Evolutionary conservation across 495 filamentous ascomycete genomes (phyloP).

Genomic region (Extremus antarcticus): DNA sequence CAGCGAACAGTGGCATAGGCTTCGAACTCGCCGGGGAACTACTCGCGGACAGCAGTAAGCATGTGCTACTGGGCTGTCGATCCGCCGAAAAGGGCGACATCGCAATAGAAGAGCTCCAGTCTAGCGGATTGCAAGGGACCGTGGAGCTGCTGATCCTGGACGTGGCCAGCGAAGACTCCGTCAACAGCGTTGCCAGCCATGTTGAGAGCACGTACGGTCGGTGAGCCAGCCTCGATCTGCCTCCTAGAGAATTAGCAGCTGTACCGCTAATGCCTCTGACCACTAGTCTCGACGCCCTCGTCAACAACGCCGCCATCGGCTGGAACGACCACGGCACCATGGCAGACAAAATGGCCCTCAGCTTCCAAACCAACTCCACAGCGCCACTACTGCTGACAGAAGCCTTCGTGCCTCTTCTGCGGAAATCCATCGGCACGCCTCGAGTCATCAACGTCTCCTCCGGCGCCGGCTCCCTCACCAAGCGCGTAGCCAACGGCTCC

Average conservation of each 20-base stretch:
- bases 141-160: conserved; percentile 5
- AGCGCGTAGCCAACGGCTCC: conserved; percentile 17
- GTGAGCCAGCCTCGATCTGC: too few relatives aligned
- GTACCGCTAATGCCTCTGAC: neutral
- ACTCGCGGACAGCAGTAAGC: neutral
- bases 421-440: conserved; percentile 22
- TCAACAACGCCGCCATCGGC: conserved; percentile 29
- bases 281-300: conserved; percentile 25
- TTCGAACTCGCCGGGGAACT: conserved; percentile 1
- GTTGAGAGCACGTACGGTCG: conserved; percentile 4
- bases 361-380: conserved; percentile 30
- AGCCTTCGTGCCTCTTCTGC: conserved; percentile 30
- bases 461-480: conserved; percentile 29
- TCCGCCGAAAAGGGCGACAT: conserved; percentile 3
- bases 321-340: conserved; percentile 3
- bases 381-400: conserved; percentile 29
- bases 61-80: conserved; percentile 6
- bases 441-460: conserved; percentile 32
- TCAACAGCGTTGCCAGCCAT: neutral
- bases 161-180: conserved; percentile 8
- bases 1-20: conserved; percentile 3
- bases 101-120: conserved; percentile 3
- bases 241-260: neutral
- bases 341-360: conserved; percentile 19
- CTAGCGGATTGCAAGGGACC: neutral